These are phyloP conservation scores for Elaeis guineensis DNA, from an alignment of 176 grass and related monocot genomes.

Conservation along the genomic window DNA sequence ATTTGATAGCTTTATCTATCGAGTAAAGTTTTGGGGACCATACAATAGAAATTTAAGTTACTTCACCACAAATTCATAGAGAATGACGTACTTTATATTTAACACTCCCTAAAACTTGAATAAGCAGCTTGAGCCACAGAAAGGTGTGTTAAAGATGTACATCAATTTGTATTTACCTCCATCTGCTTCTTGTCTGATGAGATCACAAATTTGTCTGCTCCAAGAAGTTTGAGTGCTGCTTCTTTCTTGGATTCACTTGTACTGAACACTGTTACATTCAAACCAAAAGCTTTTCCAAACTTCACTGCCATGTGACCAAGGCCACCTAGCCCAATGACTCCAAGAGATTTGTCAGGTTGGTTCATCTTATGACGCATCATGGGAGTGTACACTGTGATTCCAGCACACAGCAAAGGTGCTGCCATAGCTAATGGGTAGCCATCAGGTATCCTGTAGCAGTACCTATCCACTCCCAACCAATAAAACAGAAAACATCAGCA, in stretches of 20 bases:
- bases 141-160: too few relatives aligned
- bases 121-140: too few relatives aligned
- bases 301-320: slow-evolving; percentile 14
- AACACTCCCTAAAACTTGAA: too few relatives aligned
- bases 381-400: slow-evolving; percentile 11
- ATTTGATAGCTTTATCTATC: too few relatives aligned
- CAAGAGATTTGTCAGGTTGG: slow-evolving; percentile 11
- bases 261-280: slow-evolving; percentile 9
- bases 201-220: slow-evolving; percentile 6
- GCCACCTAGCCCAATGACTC: slow-evolving; percentile 4
- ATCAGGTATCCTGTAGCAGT: slow-evolving; percentile 17
- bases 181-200: slow-evolving; percentile 8
- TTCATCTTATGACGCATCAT: slow-evolving; percentile 17
- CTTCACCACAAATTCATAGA: too few relatives aligned
- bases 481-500: not conserved
- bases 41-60: too few relatives aligned
- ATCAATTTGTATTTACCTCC: not conserved
- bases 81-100: too few relatives aligned
- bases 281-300: slow-evolving; percentile 16
- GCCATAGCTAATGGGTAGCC: slow-evolving; percentile 2
- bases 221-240: slow-evolving; percentile 5
- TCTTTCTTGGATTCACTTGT: slow-evolving; percentile 4
- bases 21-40: too few relatives aligned
- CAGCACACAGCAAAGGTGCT: slow-evolving; percentile 6
- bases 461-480: not conserved